Evolutionary conservation across 306 rosid genomes (phyloP).

Genomic region (Cicer chorassanicum): DNA sequence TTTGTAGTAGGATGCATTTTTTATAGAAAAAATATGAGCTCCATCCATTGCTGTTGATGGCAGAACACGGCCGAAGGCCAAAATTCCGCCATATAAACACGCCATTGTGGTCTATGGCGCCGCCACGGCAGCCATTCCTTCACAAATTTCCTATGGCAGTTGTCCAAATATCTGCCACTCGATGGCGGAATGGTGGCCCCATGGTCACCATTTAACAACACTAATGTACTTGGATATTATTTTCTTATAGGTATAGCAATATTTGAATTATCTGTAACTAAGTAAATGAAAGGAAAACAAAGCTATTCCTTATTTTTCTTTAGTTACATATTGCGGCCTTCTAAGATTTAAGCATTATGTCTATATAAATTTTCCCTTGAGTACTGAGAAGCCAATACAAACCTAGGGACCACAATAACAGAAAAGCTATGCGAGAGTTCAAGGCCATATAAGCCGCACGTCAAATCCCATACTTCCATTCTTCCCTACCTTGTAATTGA

Average conservation of each 20-base stretch:
- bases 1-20: not conserved
- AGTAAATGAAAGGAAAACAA: conserved; percentile 18
- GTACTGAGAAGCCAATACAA: conserved; percentile 6
- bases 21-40: not conserved
- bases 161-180: no score
- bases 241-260: not conserved
- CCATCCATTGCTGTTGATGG: not conserved
- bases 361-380: conserved; percentile 2
- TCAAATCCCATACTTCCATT: not conserved
- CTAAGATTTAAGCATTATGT: conserved; percentile 17
- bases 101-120: no score
- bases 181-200: no score
- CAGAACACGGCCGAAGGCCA: no score
- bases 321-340: conserved; percentile 16
- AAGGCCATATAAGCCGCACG: not conserved
- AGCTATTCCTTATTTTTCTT: conserved; percentile 17
- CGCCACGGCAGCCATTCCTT: no score
- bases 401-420: not conserved
- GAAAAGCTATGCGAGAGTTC: conserved; percentile 9
- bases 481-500: conserved; percentile 5
- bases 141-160: no score
- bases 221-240: not conserved
- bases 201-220: no score
- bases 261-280: conserved; percentile 3
- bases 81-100: no score